Conservation (phyloP, 805 yeast species). For the Tanozyma kutaoensis region DNA sequence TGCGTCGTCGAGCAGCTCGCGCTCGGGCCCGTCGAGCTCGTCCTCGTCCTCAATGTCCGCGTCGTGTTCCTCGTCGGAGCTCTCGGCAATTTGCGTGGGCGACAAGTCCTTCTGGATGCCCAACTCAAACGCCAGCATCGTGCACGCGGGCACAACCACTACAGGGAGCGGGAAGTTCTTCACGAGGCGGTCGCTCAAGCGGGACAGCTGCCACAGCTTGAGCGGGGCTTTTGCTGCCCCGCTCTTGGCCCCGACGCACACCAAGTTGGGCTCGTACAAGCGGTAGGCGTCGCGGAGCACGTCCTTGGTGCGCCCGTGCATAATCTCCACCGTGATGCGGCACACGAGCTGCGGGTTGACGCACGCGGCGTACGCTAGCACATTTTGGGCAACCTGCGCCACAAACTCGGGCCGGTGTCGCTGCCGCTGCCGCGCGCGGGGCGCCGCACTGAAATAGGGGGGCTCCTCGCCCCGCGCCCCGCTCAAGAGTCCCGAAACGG, state of each 20-base stretch:
- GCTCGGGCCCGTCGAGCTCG: too few relatives aligned
- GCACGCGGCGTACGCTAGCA: slow-evolving; percentile 40
- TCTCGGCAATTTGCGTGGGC: too few relatives aligned
- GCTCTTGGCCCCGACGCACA: slow-evolving; percentile 42
- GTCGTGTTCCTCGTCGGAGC: too few relatives aligned
- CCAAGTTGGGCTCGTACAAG: slow-evolving; percentile 47
- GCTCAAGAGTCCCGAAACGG: slow-evolving; percentile 16
- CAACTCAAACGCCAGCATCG: slow-evolving; percentile 39
- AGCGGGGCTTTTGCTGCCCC: slow-evolving; percentile 31
- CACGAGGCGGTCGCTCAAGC: slow-evolving; percentile 51
- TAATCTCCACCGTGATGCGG: slow-evolving; percentile 46
- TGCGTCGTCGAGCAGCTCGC: too few relatives aligned
- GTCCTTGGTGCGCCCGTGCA: slow-evolving; percentile 41
- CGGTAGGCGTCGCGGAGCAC: slow-evolving; percentile 47
- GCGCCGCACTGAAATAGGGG: slow-evolving; percentile 4
- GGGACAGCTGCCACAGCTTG: slow-evolving; percentile 46
- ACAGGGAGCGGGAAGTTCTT: slow-evolving; percentile 54
- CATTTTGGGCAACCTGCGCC: slow-evolving; percentile 29
- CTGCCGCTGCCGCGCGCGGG: slow-evolving; percentile 18
- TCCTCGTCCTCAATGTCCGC: too few relatives aligned
- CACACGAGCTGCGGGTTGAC: slow-evolving; percentile 31
- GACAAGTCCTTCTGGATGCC: slow-evolving; percentile 7
- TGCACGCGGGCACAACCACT: slow-evolving; percentile 50
- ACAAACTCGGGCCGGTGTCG: slow-evolving; percentile 34
- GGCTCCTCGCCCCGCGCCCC: background rate